These are phyloP conservation scores for Harrya chromipes DNA, from an alignment of 768 basidiomycete genomes.

Conservation along the genomic window DNA sequence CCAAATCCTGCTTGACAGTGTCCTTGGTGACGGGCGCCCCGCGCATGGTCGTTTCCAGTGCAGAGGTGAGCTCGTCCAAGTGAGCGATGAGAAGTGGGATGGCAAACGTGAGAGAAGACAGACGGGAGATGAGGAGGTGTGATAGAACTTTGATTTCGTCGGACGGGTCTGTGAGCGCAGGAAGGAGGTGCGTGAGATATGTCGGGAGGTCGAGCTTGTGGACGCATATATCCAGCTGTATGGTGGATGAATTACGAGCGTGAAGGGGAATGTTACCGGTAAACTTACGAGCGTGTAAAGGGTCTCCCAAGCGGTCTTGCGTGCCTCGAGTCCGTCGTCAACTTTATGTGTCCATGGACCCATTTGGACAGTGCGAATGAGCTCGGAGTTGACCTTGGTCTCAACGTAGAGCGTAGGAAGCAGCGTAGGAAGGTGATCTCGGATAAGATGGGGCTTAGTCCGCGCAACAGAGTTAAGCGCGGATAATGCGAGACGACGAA, in stretches of 20 bases:
- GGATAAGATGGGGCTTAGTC: slow-evolving; percentile 88
- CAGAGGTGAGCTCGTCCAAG: slow-evolving; percentile 80
- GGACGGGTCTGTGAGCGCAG: slow-evolving; percentile 82
- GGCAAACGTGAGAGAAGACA: slow-evolving; percentile 65
- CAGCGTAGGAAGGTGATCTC: slow-evolving; percentile 73
- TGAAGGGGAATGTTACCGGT: not conserved
- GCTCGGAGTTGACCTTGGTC: slow-evolving; percentile 71
- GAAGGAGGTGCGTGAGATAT: slow-evolving; percentile 77
- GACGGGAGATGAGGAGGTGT: slow-evolving; percentile 92
- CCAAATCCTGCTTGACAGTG: slow-evolving; percentile 90
- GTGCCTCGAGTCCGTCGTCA: slow-evolving; percentile 93
- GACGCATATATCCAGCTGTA: slow-evolving; percentile 87
- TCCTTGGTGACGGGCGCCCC: slow-evolving; percentile 89
- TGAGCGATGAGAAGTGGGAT: slow-evolving; percentile 46
- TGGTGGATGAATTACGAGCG: not conserved
- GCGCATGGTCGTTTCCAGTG: slow-evolving; percentile 86
- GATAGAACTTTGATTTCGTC: slow-evolving; percentile 98
- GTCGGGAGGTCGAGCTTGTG: slow-evolving; percentile 82
- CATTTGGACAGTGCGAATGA: slow-evolving; percentile 93
- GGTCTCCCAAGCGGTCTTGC: slow-evolving; percentile 97
- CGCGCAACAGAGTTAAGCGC: slow-evolving; percentile 93
- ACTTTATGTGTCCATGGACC: slow-evolving; percentile 97
- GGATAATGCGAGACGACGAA: slow-evolving; percentile 85
- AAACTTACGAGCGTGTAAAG: slow-evolving; percentile 85
- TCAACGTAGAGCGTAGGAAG: slow-evolving; percentile 85